A percentile compares a stretch with the other conserved stretches of the same genome.
Evolutionary conservation across 495 filamentous ascomycete genomes (phyloP).

Genomic region (Penicillium macrosclerotiorum): DNA sequence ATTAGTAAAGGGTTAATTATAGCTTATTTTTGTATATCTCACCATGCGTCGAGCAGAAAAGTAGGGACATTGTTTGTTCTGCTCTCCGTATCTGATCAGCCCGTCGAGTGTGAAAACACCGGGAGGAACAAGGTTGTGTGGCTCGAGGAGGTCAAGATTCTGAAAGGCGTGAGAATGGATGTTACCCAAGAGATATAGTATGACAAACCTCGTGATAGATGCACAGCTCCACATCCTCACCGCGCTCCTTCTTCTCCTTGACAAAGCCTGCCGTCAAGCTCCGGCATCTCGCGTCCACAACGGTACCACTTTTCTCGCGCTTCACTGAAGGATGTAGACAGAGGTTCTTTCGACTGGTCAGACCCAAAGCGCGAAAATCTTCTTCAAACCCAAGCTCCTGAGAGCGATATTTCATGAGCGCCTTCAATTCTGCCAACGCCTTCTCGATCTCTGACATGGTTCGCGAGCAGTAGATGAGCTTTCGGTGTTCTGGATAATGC

Average conservation of each 20-base stretch:
- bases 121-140: conserved; percentile 87
- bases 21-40: conserved; percentile 21
- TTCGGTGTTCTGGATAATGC: conserved; percentile 83
- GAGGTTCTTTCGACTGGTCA: conserved; percentile 96
- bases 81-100: conserved; percentile 80
- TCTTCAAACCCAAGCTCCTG: conserved; percentile 84
- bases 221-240: conserved; percentile 91
- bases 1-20: background rate
- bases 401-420: conserved; percentile 88
- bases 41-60: conserved; percentile 95
- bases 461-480: conserved; percentile 98
- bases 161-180: conserved; percentile 31
- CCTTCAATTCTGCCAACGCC: conserved; percentile 86
- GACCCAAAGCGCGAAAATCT: conserved; percentile 86
- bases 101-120: conserved; percentile 97
- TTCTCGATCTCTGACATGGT: conserved; percentile 70
- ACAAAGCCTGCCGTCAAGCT: conserved; percentile 96
- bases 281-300: conserved; percentile 93
- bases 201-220: conserved; percentile 82
- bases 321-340: conserved; percentile 96
- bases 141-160: conserved; percentile 93
- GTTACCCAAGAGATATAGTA: background rate
- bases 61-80: conserved; percentile 96
- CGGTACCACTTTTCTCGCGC: conserved; percentile 86
- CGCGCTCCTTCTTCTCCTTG: conserved; percentile 91